These are phyloP conservation scores for Craterostigma plantagineum DNA, from an alignment of 257 asterid genomes.

Conservation along the genomic window DNA sequence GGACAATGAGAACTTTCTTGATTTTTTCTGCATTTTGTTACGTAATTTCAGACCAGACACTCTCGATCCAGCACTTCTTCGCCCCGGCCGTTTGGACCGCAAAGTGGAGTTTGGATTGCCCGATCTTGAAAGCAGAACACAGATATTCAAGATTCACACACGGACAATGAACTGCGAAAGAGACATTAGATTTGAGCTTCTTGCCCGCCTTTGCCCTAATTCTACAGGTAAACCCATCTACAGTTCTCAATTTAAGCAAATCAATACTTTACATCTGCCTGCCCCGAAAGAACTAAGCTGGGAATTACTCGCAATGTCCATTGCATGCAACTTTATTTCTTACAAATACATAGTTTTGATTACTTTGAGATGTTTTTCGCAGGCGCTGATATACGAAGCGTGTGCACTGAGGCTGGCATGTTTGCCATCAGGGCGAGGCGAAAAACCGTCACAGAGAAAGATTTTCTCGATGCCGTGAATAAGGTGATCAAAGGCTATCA, in stretches of 20 bases:
- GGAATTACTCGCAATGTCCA: too few species aligned
- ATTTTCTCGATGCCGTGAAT: constrained; percentile 55
- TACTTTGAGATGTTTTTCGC: not conserved
- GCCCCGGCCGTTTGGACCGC: constrained; percentile 89
- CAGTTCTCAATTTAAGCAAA: not conserved
- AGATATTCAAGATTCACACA: constrained; percentile 76
- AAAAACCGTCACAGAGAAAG: constrained; percentile 58
- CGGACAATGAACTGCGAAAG: constrained; percentile 88
- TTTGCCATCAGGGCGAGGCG: constrained; percentile 54
- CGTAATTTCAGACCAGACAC: constrained; percentile 64
- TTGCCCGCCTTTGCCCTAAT: constrained; percentile 93
- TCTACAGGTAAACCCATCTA: constrained; percentile 25
- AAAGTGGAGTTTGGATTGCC: constrained; percentile 97
- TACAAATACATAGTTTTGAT: not conserved
- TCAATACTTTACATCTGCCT: not conserved
- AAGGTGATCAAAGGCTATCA: constrained; percentile 66
- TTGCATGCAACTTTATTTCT: too few species aligned
- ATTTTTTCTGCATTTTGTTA: not conserved
- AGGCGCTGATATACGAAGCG: constrained; percentile 63
- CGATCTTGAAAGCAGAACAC: constrained; percentile 84
- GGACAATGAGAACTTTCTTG: not conserved
- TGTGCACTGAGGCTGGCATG: constrained; percentile 67
- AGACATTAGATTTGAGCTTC: constrained; percentile 63
- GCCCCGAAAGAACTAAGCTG: not conserved
- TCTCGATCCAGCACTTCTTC: constrained; percentile 79